Conservation (phyloP, 2,329 filamentous ascomycete species). For the Penicillium sp. region DNA sequence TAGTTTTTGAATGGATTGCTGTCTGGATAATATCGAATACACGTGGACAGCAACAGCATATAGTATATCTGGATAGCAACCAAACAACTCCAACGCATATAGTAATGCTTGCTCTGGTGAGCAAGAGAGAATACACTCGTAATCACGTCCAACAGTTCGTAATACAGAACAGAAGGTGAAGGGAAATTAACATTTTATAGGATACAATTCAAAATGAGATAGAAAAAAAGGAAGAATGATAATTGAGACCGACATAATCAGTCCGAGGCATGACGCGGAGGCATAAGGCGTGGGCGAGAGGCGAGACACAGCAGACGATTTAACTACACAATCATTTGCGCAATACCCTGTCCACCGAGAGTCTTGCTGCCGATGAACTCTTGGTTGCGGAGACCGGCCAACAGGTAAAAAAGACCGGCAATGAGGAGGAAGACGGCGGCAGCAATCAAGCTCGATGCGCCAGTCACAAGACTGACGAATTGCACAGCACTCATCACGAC, state of each 20-base stretch:
- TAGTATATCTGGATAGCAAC: background rate
- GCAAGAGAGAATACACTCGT: background rate
- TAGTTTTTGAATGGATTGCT: background rate
- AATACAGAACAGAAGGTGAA: background rate
- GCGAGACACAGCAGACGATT: background rate
- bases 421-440: conserved; percentile 76
- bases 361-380: conserved; percentile 73
- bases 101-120: background rate
- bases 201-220: background rate
- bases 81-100: background rate
- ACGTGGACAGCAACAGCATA: background rate
- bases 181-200: background rate
- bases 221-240: background rate
- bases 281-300: background rate
- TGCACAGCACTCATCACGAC: conserved; percentile 73
- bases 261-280: background rate
- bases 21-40: background rate
- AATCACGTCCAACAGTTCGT: background rate
- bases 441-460: conserved; percentile 72
- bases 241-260: background rate
- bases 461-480: conserved; percentile 70
- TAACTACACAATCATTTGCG: conserved; percentile 88
- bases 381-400: conserved; percentile 43
- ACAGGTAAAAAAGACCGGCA: conserved; percentile 71
- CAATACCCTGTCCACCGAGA: conserved; percentile 85